Conservation (phyloP, 352 stramenopile species). For the Paralagenidium karlingii region DNA sequence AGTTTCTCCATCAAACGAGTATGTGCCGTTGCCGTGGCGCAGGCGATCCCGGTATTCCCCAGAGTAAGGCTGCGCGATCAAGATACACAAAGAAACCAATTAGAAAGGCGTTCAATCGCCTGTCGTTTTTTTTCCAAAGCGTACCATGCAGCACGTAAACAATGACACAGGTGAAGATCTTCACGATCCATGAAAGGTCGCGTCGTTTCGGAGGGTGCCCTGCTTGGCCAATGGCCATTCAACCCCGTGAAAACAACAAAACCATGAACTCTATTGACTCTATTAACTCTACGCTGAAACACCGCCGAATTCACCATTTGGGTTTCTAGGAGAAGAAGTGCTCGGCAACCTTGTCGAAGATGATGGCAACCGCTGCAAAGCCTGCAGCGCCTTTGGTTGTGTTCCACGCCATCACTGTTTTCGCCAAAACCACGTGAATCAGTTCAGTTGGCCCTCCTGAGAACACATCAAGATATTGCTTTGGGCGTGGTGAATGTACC, state of each 20-base stretch:
- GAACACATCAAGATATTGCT: conserved; percentile 1
- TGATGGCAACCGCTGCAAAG: conserved; percentile 72
- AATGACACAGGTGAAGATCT: too few relatives aligned
- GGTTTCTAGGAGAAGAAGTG: conserved; percentile 24
- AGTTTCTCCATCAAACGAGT: conserved; percentile 22
- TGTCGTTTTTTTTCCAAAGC: too few relatives aligned
- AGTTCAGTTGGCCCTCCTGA: conserved; percentile 6
- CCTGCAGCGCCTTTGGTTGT: conserved; percentile 61
- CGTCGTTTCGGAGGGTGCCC: too few relatives aligned
- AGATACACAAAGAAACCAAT: too few relatives aligned
- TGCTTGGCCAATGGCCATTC: too few relatives aligned
- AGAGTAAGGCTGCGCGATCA: conserved; percentile 15
- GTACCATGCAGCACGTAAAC: too few relatives aligned
- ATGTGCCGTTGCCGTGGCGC: conserved; percentile 28
- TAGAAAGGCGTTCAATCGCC: too few relatives aligned
- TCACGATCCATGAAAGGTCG: too few relatives aligned
- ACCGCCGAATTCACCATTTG: too few relatives aligned
- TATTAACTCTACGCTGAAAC: too few relatives aligned
- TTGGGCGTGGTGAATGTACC: conserved; percentile 12
- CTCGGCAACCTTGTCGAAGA: conserved; percentile 78
- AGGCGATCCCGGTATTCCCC: conserved; percentile 22
- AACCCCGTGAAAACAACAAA: too few relatives aligned
- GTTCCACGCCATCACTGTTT: conserved; percentile 39
- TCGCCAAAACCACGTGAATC: not conserved
- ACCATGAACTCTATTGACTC: too few relatives aligned